Conservation (phyloP, 345 rosid genomes). For the Viola odorata region DNA sequence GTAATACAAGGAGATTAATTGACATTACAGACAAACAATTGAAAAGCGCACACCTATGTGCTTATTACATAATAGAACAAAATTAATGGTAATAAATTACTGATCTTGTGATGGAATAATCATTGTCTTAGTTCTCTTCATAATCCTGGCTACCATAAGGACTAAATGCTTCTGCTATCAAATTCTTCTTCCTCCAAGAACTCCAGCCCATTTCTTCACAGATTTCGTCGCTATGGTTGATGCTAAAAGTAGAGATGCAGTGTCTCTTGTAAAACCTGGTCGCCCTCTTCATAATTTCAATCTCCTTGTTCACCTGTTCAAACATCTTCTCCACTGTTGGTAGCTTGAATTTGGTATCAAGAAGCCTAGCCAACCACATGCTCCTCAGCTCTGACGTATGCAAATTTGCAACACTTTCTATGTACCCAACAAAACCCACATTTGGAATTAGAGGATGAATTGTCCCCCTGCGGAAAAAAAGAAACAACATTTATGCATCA, state of each 20-base stretch:
- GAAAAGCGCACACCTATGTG: too few species aligned
- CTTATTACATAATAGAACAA: too few species aligned
- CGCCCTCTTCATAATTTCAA: constrained; percentile 41
- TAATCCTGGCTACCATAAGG: constrained; percentile 68
- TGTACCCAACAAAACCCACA: constrained; percentile 58
- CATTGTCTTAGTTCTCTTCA: constrained; percentile 1
- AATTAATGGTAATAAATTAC: too few species aligned
- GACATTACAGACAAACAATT: too few species aligned
- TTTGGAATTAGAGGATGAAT: constrained; percentile 56
- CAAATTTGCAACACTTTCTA: constrained; percentile 48
- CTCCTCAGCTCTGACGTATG: constrained; percentile 47
- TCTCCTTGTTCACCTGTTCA: constrained; percentile 29
- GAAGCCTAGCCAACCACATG: constrained; percentile 47
- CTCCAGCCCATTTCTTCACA: constrained; percentile 80
- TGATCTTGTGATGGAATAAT: not conserved
- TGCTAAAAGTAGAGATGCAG: constrained; percentile 90
- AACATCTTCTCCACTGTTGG: constrained; percentile 36
- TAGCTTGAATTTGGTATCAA: constrained; percentile 34
- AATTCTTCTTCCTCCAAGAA: constrained; percentile 59
- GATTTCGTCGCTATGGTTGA: constrained; percentile 73
- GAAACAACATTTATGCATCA: not conserved
- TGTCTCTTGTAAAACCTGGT: constrained; percentile 52
- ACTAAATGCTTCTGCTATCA: constrained; percentile 64
- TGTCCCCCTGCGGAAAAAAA: constrained; percentile 37
- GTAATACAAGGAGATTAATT: too few species aligned